Percentiles rank a stretch among this genome's conserved stretches.
phyloP scores from a whole-genome alignment of 345 rosid genomes.

The Dipteronia sinensis region DNA sequence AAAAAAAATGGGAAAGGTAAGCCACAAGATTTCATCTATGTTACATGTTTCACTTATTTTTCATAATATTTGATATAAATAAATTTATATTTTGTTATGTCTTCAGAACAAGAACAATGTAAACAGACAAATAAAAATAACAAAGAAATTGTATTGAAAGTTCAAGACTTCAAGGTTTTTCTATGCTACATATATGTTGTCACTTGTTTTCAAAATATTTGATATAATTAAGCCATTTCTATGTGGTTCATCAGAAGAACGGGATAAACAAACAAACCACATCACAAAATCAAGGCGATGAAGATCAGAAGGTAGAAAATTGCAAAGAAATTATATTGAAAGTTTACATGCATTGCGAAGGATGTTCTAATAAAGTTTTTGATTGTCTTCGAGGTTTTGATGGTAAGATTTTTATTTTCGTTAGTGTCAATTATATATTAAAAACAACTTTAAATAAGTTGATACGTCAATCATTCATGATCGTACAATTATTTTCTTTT shows the following conservation, averaged over 20 bases:
- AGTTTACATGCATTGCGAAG: constrained; percentile 71
- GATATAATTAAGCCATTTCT: too few species aligned
- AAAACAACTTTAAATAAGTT: background rate
- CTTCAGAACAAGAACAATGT: background rate
- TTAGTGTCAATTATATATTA: background rate
- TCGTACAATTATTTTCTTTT: background rate
- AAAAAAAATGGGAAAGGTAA: constrained; percentile 12
- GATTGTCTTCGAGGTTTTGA: constrained; percentile 53
- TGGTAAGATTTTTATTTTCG: constrained; percentile 34
- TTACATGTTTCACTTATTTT: background rate
- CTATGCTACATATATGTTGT: too few species aligned
- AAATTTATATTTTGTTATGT: background rate
- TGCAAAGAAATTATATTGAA: constrained; percentile 52
- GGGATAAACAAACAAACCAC: background rate
- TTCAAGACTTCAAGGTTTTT: too few species aligned
- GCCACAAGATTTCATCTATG: background rate
- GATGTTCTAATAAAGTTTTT: constrained; percentile 54
- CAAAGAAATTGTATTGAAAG: too few species aligned
- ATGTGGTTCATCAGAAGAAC: background rate
- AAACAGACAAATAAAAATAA: background rate
- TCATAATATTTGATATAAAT: background rate
- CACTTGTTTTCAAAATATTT: too few species aligned
- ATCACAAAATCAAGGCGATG: background rate
- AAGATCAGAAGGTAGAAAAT: background rate
- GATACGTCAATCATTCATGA: too few species aligned